Evolutionary conservation across 2,329 filamentous ascomycete genomes (phyloP), one percentile per base, ranked within the genome.

Genomic region (Piedraia hortae): DNA sequence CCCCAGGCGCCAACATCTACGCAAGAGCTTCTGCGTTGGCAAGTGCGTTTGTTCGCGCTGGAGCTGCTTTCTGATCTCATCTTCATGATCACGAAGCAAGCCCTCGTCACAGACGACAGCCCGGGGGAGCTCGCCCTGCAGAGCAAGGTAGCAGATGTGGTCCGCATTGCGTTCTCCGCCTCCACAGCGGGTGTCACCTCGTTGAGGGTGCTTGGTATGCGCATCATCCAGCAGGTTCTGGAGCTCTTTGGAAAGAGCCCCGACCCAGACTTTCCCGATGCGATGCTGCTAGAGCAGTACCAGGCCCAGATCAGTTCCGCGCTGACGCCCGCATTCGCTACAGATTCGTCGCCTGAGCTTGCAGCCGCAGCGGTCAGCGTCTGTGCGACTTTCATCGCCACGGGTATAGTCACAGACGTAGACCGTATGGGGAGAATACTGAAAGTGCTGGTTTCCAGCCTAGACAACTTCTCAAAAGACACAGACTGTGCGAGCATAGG

Each of bases 381-480:
- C 4, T 97, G 85, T 38, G 85, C 82, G n/a, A 78, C 74, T 1
- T 97, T 97, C 46, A 88, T 97, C 37, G 73, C 82, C 0, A 91
- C 82, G 0, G 85, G 85, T 8, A 93, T 97, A 24, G 85, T 97
- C 5, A 91, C 78, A 1, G 85, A 93, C 44, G 66, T 93, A 5
- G 88, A 97, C 34, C 66, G 85, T n/a, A 97, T 97, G 85, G 85
- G 85, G 11, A 70, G 85, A 25, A 97, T 97, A 23, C 58, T 97
- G 25, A 93, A 91, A 48, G 71, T 89, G 1, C 57, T 97, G 2
- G 74, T 91, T 4, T 69, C 70, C 19, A 80, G 80, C 0, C 56
- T 97, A 1, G 82, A 93, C 37, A 90, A 82, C 44, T 90, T 93
- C 38, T 75, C 75, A 2, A 53, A 48, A 20, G 74, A 88, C 29